phyloP scores from a whole-genome alignment of 1,139 yeast species.

The Debaryomyces subglobosus region DNA sequence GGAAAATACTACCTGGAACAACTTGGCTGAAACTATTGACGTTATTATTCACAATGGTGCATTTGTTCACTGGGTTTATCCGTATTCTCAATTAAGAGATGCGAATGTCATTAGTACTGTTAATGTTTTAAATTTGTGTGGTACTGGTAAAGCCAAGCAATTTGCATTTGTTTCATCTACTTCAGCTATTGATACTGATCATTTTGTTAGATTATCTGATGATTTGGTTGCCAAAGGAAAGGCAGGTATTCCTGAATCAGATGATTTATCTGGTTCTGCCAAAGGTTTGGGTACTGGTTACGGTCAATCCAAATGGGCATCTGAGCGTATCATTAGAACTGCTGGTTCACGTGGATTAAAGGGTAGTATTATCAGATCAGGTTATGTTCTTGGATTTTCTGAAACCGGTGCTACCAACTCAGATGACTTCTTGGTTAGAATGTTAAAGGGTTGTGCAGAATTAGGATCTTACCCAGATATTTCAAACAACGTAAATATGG shows the following conservation, averaged over 20 bases:
- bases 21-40: conserved; percentile 64
- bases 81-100: conserved; percentile 85
- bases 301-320: conserved; percentile 98
- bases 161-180: conserved; percentile 96
- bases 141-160: conserved; percentile 78
- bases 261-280: conserved; percentile 79
- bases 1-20: conserved; percentile 56
- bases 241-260: conserved; percentile 77
- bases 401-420: conserved; percentile 87
- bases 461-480: conserved; percentile 86
- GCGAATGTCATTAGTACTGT: conserved; percentile 91
- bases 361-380: conserved; percentile 93
- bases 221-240: conserved; percentile 64
- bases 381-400: conserved; percentile 90
- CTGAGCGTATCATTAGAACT: conserved; percentile 81
- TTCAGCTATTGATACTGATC: conserved; percentile 83
- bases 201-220: conserved; percentile 79
- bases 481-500: conserved; percentile 88
- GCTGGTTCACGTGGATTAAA: conserved; percentile 87
- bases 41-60: conserved; percentile 96
- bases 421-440: conserved; percentile 91
- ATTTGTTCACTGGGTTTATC: conserved; percentile 97
- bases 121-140: conserved; percentile 80
- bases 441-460: conserved; percentile 93
- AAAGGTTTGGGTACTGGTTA: conserved; percentile 87